These are phyloP conservation scores for Drechslerella dactyloides DNA, from an alignment of 2,329 filamentous ascomycete genomes.

Conservation along the genomic window DNA sequence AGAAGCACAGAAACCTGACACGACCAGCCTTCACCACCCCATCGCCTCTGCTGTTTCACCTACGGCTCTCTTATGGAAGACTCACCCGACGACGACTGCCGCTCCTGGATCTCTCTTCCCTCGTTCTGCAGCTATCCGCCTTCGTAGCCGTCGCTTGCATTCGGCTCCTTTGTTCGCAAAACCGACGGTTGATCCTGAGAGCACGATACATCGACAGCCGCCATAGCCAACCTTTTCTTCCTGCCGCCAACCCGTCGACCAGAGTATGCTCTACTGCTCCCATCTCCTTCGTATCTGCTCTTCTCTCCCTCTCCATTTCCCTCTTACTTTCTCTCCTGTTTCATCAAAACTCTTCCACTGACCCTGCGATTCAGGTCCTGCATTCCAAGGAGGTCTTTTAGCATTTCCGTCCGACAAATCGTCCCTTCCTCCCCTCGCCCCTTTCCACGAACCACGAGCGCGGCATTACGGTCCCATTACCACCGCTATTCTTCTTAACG, in stretches of 20 bases:
- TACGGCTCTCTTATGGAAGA: conserved; percentile 43
- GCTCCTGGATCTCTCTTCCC: conserved; percentile 5
- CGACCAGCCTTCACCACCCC: background rate
- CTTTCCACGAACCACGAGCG: background rate
- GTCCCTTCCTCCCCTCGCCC: background rate
- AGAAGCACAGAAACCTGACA: conserved; percentile 12
- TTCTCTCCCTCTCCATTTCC: background rate
- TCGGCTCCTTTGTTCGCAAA: background rate
- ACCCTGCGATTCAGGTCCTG: background rate
- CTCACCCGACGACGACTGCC: conserved; percentile 20
- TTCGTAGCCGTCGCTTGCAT: conserved; percentile 13
- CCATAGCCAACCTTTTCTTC: background rate
- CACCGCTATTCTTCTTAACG: background rate
- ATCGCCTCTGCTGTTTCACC: conserved; percentile 4
- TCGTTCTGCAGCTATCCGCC: conserved; percentile 13
- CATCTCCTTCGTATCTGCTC: background rate
- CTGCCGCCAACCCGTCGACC: background rate
- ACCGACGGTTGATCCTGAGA: background rate
- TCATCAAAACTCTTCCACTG: background rate
- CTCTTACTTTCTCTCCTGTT: too few relatives aligned
- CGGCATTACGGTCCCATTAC: background rate
- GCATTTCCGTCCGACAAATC: background rate
- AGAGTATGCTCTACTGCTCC: background rate
- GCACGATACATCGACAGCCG: background rate
- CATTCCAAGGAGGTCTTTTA: background rate